Evolutionary conservation across 2,329 filamentous ascomycete species (phyloP).

Genomic region (Harringtonia lauricola): DNA sequence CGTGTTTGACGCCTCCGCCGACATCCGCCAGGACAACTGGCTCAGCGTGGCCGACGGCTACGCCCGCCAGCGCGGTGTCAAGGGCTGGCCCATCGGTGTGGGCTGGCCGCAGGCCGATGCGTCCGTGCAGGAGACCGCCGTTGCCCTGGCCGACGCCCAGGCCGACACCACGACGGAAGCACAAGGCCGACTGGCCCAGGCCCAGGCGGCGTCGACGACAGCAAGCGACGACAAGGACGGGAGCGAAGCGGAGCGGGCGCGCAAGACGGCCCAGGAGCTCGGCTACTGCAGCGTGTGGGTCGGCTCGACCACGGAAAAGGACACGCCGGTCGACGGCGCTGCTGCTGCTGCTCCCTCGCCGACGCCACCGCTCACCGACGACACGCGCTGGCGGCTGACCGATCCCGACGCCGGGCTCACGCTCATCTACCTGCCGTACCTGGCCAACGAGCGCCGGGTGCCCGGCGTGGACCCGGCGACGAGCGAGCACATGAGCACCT

Average conservation of each 20-base stretch:
- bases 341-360: no score
- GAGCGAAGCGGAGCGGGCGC: conserved; percentile 16
- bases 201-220: conserved; percentile 26
- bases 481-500: conserved; percentile 83
- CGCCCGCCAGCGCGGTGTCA: conserved; percentile 76
- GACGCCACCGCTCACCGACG: conserved; percentile 39
- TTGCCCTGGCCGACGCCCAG: conserved; percentile 51
- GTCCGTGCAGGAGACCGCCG: conserved; percentile 45
- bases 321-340: conserved; percentile 36
- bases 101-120: conserved; percentile 71
- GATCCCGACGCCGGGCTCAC: conserved; percentile 73
- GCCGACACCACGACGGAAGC: conserved; percentile 47
- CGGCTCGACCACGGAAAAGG: conserved; percentile 67
- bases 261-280: conserved; percentile 47
- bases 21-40: conserved; percentile 93
- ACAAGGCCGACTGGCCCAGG: conserved; percentile 50
- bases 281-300: conserved; percentile 95
- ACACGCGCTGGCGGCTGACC: conserved; percentile 59
- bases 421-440: conserved; percentile 81
- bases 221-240: conserved; percentile 9
- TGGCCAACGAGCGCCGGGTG: conserved; percentile 64
- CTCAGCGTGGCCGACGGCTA: conserved; percentile 90
- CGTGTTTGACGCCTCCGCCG: conserved; percentile 88
- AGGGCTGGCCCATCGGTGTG: conserved; percentile 89
- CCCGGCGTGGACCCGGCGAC: conserved; percentile 72